Conservation (phyloP, 2,329 filamentous ascomycete species). For the Epichloe sylvatica region DNA sequence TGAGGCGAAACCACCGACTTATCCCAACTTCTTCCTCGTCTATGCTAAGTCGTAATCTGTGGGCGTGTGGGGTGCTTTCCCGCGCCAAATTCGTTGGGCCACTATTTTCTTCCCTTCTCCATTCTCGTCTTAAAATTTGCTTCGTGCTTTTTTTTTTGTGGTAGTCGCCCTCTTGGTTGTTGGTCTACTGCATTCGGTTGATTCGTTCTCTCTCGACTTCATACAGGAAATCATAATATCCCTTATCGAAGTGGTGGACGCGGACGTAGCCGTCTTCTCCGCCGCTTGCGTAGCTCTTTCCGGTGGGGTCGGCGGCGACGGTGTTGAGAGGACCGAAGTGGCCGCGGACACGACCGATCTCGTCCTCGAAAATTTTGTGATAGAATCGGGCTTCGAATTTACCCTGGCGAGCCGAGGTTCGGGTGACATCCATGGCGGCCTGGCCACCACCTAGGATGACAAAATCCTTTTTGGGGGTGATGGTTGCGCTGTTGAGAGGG, state of each 20-base stretch:
- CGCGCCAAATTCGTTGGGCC: neutral
- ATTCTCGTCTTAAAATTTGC: neutral
- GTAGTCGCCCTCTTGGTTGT: neutral
- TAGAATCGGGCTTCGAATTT: constrained; percentile 99
- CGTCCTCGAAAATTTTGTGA: constrained; percentile 98
- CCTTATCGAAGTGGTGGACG: constrained; percentile 96
- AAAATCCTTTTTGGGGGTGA: constrained; percentile 92
- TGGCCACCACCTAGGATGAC: constrained; percentile 97
- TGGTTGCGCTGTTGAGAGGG: constrained; percentile 86
- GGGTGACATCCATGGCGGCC: constrained; percentile 97
- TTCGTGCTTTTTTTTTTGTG: neutral
- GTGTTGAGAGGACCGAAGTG: constrained; percentile 98
- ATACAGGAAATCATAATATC: constrained; percentile 97
- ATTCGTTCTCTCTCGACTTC: constrained; percentile 83
- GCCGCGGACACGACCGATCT: constrained; percentile 90
- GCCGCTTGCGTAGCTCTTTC: constrained; percentile 84
- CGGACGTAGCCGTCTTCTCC: constrained; percentile 98
- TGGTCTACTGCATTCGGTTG: constrained; percentile 28
- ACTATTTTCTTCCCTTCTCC: neutral
- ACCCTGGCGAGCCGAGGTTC: constrained; percentile 82
- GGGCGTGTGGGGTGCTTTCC: neutral
- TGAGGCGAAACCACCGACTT: neutral
- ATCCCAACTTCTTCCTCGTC: neutral
- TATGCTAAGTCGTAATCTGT: neutral
- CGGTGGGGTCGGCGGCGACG: constrained; percentile 81